Evolutionary conservation across 2,329 filamentous ascomycete genomes (phyloP), one percentile per base, ranked within the genome.

Genomic region (Aspergillus neotritici): DNA sequence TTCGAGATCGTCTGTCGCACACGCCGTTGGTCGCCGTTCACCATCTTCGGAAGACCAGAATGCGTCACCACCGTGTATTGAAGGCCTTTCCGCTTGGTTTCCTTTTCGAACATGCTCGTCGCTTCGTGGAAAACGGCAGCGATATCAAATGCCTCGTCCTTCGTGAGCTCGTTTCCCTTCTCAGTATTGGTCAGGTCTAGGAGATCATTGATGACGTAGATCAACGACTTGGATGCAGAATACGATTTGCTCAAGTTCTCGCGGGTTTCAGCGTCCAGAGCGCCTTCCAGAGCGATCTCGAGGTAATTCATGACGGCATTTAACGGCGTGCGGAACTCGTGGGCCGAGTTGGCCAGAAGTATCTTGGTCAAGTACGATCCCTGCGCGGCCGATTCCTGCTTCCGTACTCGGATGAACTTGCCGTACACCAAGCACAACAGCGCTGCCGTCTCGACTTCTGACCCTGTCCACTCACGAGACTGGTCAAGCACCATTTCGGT

Each of bases 261-360:
- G 14, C 90, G 75, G 0, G 87, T 94, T 58, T 94, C 89, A 12
- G 79, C 71, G 50, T 94, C 89, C 3, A 95, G 70, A 0, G 74
- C 70, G 0, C 88, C 87, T 66, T 95, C 89, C 1, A 95, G 69
- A 0, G 89, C 89, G 51, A 95, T 94, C 55, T 95, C 89, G 1
- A 95, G 76, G 53, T 94, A 95, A 55, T 95, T 95, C 65, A 95
- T 94, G 57, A 95, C 94, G 12, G 89, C 89, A 57, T 95, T 95
- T 2, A 95, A 69, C 0, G 89, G 89, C 0, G 89, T 95, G 38
- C 90, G 83, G 7, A 95, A 87, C 69, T 95, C 89, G 51, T 95
- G 90, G 0, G 89, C 89, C 0, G 88, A 94, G 52, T 95, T 94
- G 4, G 88, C 86, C 15, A 95, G 72, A 2, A 95, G 67, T 4